Base-by-base conservation (phyloP, 176 grass and related monocot genomes). In the Oropetium thomaeum region DNA sequence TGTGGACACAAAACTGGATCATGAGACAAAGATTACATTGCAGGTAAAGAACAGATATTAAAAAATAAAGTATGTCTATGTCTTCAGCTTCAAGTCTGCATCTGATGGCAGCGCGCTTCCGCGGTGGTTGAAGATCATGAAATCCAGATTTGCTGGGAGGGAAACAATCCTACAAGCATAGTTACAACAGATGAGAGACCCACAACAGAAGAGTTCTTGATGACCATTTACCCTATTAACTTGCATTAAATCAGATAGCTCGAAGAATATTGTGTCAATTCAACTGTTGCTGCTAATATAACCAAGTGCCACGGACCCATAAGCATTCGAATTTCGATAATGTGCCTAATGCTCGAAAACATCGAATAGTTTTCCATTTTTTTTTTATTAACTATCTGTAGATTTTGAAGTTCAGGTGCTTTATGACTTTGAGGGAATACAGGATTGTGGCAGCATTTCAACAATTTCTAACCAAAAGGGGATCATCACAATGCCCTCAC, bases 51-150 rank as follows among this genome's bases (percentile, higher is more conserved):
- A 65, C 29, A 80, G 13, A 66, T 34, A 66, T 10, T 25, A 8
- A 60, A 69, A 69, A 69, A 51, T 8, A 67, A 53, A 4, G 32
- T n/a, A 5, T 10, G 19, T 51, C 83, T 82, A 92, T 37, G 42
- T 82, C 85, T 90, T 99, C 76, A 99, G 84, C 72, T 90, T 99
- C 62, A 90, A 81, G 28, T 88, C 82, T 23, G 71, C 5, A 17
- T 95, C 82, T 8, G 89, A 66, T 7, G 84, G 87, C n/a, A 99
- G 55, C 10, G 88, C 79, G 34, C 66, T 82, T 60, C 89, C 87
- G 1, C 96, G 87, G 77, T 99, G 96, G 71, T 99, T 99, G 85
- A 99, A 99, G 70, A 84, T 88, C 89, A 99, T 95, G 69, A 99
- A 99, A 71, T 99, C 96, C 82, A 99, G 39, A 81, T 99, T 95